These are phyloP conservation scores for Ophidiomyces ophidiicola DNA, from an alignment of 2,329 filamentous ascomycete genomes.

Conservation along the genomic window DNA sequence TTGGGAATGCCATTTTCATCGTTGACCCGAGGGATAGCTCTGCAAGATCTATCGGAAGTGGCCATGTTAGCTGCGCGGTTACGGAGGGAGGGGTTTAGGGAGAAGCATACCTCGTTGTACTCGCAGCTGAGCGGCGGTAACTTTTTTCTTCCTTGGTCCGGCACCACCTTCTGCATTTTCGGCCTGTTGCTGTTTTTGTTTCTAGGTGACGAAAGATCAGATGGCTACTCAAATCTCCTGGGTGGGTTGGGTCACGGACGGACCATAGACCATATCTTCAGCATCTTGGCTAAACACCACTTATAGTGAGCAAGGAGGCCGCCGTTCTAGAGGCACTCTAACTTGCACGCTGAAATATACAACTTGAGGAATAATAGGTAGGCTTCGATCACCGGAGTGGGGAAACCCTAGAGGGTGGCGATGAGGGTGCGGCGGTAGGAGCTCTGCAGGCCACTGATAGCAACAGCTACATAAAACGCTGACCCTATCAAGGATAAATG, in stretches of 20 bases:
- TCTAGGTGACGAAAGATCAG: conserved; percentile 21
- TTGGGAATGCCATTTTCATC: conserved; percentile 47
- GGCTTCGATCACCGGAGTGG: too few species aligned
- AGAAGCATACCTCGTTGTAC: conserved; percentile 72
- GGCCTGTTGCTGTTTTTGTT: conserved; percentile 90
- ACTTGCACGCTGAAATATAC: too few species aligned
- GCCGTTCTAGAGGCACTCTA: too few species aligned
- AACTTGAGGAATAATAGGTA: background rate
- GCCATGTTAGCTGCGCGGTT: background rate
- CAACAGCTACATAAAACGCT: too few species aligned
- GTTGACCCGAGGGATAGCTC: conserved; percentile 41
- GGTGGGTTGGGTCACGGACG: conserved; percentile 18
- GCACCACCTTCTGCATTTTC: conserved; percentile 75
- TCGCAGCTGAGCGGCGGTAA: conserved; percentile 86
- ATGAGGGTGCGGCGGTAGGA: too few species aligned
- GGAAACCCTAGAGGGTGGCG: too few species aligned
- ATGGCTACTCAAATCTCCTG: background rate
- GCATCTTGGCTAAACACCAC: conserved; percentile 51
- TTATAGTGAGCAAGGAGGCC: background rate
- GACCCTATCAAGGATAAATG: too few species aligned
- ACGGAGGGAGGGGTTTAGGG: background rate
- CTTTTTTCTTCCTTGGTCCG: conserved; percentile 89
- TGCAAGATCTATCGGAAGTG: conserved; percentile 31
- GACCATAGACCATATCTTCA: conserved; percentile 99
- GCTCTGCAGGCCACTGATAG: too few species aligned